A percentile compares a stretch with the other conserved stretches of the same genome.
These are phyloP conservation scores for Sporobolus alterniflorus DNA, from an alignment of 202 grass and related monocot genomes.

Conservation along the genomic window DNA sequence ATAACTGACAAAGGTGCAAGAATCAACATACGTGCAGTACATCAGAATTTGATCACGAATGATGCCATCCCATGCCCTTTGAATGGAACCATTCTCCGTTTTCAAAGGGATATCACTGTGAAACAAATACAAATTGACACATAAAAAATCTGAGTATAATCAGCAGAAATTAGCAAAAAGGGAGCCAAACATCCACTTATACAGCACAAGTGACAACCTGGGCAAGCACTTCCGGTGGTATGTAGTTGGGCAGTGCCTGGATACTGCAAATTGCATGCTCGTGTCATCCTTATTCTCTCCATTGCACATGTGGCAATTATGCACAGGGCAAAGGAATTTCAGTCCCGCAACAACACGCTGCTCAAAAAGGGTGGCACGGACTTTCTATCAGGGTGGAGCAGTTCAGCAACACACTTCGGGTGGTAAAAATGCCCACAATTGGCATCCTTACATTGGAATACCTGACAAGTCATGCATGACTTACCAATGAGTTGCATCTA, in stretches of 20 bases:
- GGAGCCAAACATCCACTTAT: too few relatives aligned
- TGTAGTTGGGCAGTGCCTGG: slow-evolving; percentile 66
- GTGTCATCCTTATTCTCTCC: slow-evolving; percentile 42
- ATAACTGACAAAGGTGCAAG: background rate
- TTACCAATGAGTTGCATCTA: slow-evolving; percentile 14
- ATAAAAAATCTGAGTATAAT: background rate
- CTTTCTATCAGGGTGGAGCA: slow-evolving; percentile 26
- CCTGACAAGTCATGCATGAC: slow-evolving; percentile 36
- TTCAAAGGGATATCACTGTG: slow-evolving; percentile 49
- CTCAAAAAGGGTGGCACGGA: slow-evolving; percentile 3
- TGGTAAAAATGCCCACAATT: slow-evolving; percentile 75
- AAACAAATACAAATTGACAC: slow-evolving; percentile 17
- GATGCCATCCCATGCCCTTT: slow-evolving; percentile 57
- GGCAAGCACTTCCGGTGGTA: slow-evolving; percentile 89
- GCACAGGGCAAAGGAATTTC: slow-evolving; percentile 55
- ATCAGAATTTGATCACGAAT: slow-evolving; percentile 56
- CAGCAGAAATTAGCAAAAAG: background rate
- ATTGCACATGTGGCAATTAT: slow-evolving; percentile 53
- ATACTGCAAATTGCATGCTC: slow-evolving; percentile 61
- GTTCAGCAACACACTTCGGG: slow-evolving; percentile 54
- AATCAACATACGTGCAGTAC: slow-evolving; percentile 59
- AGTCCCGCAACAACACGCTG: slow-evolving; percentile 36
- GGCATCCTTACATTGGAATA: slow-evolving; percentile 57
- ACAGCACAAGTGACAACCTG: slow-evolving; percentile 48
- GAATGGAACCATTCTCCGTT: slow-evolving; percentile 9